Percentiles rank a stretch among this genome's conserved stretches.
Evolutionary conservation across 2,329 filamentous ascomycete genomes (phyloP).

Genomic region (Hysterium pulicare): DNA sequence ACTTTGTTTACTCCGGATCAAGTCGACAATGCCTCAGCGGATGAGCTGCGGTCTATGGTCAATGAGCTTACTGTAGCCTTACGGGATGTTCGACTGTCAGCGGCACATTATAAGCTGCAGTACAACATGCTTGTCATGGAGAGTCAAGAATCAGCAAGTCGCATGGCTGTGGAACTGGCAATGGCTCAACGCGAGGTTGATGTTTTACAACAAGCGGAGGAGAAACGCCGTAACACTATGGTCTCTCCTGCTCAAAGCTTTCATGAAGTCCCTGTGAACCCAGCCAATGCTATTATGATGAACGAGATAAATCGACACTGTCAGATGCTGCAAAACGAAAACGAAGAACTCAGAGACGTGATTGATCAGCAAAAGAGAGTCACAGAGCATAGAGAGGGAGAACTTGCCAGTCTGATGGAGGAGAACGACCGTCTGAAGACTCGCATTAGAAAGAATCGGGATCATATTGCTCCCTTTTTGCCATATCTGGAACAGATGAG

Average conservation of each 20-base stretch:
- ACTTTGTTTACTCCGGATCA: conserved; percentile 49
- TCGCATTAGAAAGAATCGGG: conserved; percentile 83
- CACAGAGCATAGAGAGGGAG: conserved; percentile 74
- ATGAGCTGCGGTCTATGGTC: conserved; percentile 54
- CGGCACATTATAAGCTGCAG: conserved; percentile 87
- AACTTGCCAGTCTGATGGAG: conserved; percentile 66
- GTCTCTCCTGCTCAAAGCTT: conserved; percentile 53
- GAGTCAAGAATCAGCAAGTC: conserved; percentile 78
- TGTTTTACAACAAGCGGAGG: conserved; percentile 71
- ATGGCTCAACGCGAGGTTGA: conserved; percentile 88
- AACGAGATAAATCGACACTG: conserved; percentile 51
- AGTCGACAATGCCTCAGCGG: conserved; percentile 50
- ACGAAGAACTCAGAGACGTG: conserved; percentile 60
- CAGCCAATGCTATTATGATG: conserved; percentile 55
- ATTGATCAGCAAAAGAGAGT: conserved; percentile 72
- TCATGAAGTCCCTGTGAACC: conserved; percentile 46
- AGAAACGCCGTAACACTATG: conserved; percentile 58
- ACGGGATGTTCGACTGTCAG: conserved; percentile 73
- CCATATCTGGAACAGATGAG: conserved; percentile 31
- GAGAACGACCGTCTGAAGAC: conserved; percentile 75
- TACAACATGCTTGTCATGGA: conserved; percentile 81
- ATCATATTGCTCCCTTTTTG: conserved; percentile 66
- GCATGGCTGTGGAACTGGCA: conserved; percentile 85
- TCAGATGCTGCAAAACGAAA: conserved; percentile 64
- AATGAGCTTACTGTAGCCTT: conserved; percentile 51